These are phyloP conservation scores for Stephania japonica DNA, from an alignment of 164 flowering plant genomes.

Conservation along the genomic window DNA sequence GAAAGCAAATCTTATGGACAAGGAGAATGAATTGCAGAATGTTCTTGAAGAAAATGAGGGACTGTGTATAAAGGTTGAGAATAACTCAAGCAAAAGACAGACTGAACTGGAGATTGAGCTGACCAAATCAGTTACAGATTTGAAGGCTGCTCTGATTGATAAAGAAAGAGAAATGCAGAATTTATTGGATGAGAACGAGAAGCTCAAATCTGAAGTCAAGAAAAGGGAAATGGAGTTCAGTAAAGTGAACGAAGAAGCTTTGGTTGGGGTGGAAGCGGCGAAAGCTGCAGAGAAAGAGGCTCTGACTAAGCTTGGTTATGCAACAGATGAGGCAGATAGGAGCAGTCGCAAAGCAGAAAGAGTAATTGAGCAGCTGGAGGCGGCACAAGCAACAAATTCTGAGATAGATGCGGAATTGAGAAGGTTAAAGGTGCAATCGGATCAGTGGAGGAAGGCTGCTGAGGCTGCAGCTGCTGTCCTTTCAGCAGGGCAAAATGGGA, in stretches of 20 bases:
- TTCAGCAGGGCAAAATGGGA: constrained; percentile 59
- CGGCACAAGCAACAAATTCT: constrained; percentile 52
- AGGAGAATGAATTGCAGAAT: constrained; percentile 70
- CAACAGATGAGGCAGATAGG: constrained; percentile 64
- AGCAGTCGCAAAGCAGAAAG: constrained; percentile 42
- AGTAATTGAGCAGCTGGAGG: constrained; percentile 73
- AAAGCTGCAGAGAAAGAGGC: constrained; percentile 59
- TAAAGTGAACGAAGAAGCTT: constrained; percentile 23
- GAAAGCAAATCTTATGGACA: constrained; percentile 67
- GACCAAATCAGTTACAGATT: constrained; percentile 30
- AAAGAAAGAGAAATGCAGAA: constrained; percentile 68
- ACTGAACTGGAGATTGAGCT: constrained; percentile 36
- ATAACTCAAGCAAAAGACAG: constrained; percentile 25
- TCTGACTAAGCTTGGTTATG: constrained; percentile 43
- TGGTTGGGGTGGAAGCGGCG: constrained; percentile 36
- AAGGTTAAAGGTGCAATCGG: constrained; percentile 80
- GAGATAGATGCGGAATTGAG: constrained; percentile 86
- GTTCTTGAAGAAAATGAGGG: constrained; percentile 69
- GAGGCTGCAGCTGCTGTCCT: constrained; percentile 93
- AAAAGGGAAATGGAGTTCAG: constrained; percentile 30
- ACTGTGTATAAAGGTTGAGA: constrained; percentile 36
- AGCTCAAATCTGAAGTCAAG: constrained; percentile 42
- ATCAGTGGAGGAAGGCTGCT: constrained; percentile 99
- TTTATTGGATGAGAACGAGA: constrained; percentile 60
- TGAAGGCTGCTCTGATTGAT: constrained; percentile 54